Conservation (phyloP, 2,329 filamentous ascomycete genomes). For the Trichophyton schoenleinii region DNA sequence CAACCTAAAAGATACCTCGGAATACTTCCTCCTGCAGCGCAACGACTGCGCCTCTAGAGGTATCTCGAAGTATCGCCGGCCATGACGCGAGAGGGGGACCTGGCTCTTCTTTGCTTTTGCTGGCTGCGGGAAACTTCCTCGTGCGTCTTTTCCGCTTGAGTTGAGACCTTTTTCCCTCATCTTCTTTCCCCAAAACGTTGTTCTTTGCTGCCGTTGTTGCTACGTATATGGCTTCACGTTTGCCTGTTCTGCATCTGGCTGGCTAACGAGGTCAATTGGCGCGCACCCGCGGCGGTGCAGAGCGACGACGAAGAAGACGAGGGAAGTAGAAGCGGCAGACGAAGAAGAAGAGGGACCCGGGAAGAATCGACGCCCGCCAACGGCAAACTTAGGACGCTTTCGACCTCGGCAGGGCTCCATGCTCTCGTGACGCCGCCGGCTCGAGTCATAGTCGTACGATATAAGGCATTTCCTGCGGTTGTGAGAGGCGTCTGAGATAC, state of each 20-base stretch:
- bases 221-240: not conserved
- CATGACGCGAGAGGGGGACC: not conserved
- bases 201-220: not conserved
- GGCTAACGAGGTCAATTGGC: not conserved
- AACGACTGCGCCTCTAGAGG: not conserved
- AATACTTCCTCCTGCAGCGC: not conserved
- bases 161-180: not conserved
- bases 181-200: not conserved
- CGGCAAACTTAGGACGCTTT: not conserved
- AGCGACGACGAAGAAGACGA: not conserved
- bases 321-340: not conserved
- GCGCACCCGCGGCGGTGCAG: not conserved
- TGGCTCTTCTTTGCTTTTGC: not conserved
- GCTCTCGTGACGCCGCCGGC: not conserved
- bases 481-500: too few species aligned
- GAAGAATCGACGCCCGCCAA: not conserved
- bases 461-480: not conserved
- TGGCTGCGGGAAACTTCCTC: not conserved
- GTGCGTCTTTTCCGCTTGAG: constrained; percentile 1
- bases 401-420: not conserved
- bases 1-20: not conserved
- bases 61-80: not conserved
- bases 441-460: not conserved
- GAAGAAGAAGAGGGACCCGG: not conserved
- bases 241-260: not conserved